Evolutionary conservation across 208 protist species (phyloP).

Genomic region (Trypanosoma platydactyli): DNA sequence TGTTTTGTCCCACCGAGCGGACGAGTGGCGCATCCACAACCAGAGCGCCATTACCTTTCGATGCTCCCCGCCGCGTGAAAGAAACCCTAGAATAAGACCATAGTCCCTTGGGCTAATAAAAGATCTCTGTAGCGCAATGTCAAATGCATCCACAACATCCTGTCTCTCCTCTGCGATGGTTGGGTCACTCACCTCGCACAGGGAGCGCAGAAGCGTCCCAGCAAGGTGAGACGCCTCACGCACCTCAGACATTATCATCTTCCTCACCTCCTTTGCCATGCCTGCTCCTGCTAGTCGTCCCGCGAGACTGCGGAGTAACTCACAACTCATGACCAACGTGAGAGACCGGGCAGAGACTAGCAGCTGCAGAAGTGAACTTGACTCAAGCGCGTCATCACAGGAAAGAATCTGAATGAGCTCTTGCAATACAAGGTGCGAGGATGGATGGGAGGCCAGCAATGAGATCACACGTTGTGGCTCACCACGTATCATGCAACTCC

Average conservation of each 20-base stretch:
- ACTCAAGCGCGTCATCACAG: neutral
- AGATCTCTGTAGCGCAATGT: conserved; percentile 38
- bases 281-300: conserved; percentile 3
- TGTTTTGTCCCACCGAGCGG: conserved; percentile 63
- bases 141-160: conserved; percentile 48
- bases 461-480: conserved; percentile 38
- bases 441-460: conserved; percentile 47
- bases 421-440: conserved; percentile 8
- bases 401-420: conserved; percentile 18
- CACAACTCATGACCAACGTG: conserved; percentile 20
- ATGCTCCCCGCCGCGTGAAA: conserved; percentile 35
- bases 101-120: conserved; percentile 63
- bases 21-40: conserved; percentile 84
- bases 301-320: conserved; percentile 36
- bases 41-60: conserved; percentile 46
- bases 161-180: conserved; percentile 25
- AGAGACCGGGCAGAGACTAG: conserved; percentile 33
- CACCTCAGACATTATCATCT: conserved; percentile 40
- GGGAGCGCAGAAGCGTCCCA: conserved; percentile 39
- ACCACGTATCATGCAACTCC: conserved; percentile 28
- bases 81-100: conserved; percentile 43
- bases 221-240: conserved; percentile 44
- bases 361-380: conserved; percentile 33
- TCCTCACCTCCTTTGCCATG: conserved; percentile 32
- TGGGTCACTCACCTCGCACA: conserved; percentile 46